Evolutionary conservation across 2,329 filamentous ascomycete genomes (phyloP).

Genomic region (Verticillium alfalfae): DNA sequence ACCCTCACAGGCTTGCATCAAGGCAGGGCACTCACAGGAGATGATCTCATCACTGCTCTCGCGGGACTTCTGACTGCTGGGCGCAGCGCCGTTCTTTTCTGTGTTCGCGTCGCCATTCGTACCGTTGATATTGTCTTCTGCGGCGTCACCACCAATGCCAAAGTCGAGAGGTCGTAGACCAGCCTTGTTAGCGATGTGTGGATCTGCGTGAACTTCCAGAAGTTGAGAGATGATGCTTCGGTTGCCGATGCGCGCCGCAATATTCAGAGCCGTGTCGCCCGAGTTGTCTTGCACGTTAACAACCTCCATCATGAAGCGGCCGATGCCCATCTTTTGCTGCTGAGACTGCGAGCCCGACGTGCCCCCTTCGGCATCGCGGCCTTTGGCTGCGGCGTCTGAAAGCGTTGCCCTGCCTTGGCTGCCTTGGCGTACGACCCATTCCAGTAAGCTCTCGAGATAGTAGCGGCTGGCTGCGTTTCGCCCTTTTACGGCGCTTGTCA

Average conservation of each 20-base stretch:
- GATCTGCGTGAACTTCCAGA: slow-evolving; percentile 89
- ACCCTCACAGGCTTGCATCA: neutral
- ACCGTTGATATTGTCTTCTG: slow-evolving; percentile 29
- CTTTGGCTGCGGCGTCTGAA: slow-evolving; percentile 28
- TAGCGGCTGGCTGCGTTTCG: slow-evolving; percentile 88
- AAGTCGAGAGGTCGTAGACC: slow-evolving; percentile 90
- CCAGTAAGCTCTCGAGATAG: slow-evolving; percentile 88
- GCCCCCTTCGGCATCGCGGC: slow-evolving; percentile 14
- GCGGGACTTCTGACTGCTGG: slow-evolving; percentile 49
- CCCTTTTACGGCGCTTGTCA: slow-evolving; percentile 93
- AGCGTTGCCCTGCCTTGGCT: slow-evolving; percentile 26
- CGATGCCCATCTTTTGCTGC: slow-evolving; percentile 71
- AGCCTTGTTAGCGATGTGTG: slow-evolving; percentile 85
- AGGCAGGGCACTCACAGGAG: slow-evolving; percentile 53
- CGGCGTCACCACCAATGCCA: slow-evolving; percentile 69
- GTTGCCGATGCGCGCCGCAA: slow-evolving; percentile 89
- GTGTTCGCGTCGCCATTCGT: slow-evolving; percentile 33
- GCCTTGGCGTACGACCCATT: slow-evolving; percentile 88
- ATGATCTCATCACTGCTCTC: slow-evolving; percentile 79
- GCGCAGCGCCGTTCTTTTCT: slow-evolving; percentile 37
- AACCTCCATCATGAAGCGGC: slow-evolving; percentile 93
- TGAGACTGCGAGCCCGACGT: slow-evolving; percentile 32
- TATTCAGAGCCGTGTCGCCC: slow-evolving; percentile 90
- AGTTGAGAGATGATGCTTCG: slow-evolving; percentile 94
- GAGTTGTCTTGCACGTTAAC: slow-evolving; percentile 93